Percentiles rank a stretch among this genome's conserved stretches.
Conservation (phyloP, 2,329 filamentous ascomycete genomes). For the Talaromyces sp. region DNA sequence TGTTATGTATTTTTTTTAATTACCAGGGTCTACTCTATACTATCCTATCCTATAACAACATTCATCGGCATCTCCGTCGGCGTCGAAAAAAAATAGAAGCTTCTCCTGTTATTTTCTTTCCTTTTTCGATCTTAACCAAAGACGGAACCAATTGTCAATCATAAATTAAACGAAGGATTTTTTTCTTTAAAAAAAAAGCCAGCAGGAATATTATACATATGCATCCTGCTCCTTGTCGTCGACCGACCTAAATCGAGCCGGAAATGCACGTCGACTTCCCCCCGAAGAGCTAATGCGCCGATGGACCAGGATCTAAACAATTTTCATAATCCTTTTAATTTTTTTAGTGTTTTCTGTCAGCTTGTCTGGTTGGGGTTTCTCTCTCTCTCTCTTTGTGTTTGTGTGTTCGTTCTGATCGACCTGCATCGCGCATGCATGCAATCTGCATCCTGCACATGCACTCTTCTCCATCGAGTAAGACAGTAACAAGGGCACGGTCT, state of each 20-base stretch:
- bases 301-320: neutral
- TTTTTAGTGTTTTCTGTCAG: neutral
- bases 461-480: neutral
- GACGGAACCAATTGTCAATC: no score
- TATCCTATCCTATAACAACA: neutral
- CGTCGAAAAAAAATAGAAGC: neutral
- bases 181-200: neutral
- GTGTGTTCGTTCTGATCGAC: neutral
- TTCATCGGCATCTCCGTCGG: neutral
- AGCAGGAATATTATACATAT: neutral
- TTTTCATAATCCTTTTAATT: neutral
- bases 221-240: neutral
- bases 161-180: no score
- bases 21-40: neutral
- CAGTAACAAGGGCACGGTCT: neutral
- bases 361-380: neutral
- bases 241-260: constrained; percentile 1
- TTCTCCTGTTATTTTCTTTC: neutral
- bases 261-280: constrained; percentile 11
- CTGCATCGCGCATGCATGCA: neutral
- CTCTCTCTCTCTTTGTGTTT: neutral
- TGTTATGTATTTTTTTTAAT: neutral
- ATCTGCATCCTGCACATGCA: neutral
- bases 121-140: neutral
- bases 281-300: constrained; percentile 9